Percentiles rank a stretch among this genome's conserved stretches.
Evolutionary conservation across 768 basidiomycete species (phyloP).

Genomic region (Boletus pseudopeckii): DNA sequence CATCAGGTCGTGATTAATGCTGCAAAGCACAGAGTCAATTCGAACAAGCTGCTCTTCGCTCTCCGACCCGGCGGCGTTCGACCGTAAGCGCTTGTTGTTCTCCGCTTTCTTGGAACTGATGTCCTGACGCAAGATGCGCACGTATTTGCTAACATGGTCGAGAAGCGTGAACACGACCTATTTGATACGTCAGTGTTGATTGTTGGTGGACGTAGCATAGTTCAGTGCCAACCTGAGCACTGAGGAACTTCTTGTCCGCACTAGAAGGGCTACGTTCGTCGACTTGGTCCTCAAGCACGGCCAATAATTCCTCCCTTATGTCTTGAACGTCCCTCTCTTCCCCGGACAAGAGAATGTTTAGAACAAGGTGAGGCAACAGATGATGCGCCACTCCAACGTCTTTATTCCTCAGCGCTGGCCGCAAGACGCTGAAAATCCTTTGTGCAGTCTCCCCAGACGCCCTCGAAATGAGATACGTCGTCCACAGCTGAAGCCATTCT

Average conservation of each 20-base stretch:
- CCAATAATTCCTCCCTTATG: constrained; percentile 73
- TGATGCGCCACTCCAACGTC: constrained; percentile 95
- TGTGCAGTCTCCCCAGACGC: constrained; percentile 57
- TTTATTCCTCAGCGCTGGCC: constrained; percentile 73
- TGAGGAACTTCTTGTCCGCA: constrained; percentile 79
- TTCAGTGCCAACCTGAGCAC: constrained; percentile 73
- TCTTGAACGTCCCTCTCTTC: constrained; percentile 54
- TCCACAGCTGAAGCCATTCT: constrained; percentile 95
- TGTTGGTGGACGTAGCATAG: not conserved
- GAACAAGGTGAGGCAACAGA: constrained; percentile 86
- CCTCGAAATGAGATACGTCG: constrained; percentile 69
- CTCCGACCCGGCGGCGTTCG: constrained; percentile 32
- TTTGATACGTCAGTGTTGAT: not conserved
- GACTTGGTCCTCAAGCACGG: constrained; percentile 87
- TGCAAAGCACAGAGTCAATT: constrained; percentile 79
- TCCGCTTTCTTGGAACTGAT: constrained; percentile 49
- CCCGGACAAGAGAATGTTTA: constrained; percentile 81
- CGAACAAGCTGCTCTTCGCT: constrained; percentile 59
- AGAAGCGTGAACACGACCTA: constrained; percentile 92
- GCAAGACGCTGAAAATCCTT: constrained; percentile 74
- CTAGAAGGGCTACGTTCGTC: constrained; percentile 52
- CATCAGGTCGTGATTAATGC: constrained; percentile 84
- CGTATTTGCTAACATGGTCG: constrained; percentile 92
- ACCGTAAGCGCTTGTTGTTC: constrained; percentile 45
- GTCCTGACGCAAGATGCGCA: constrained; percentile 71